A percentile compares a stretch with the other conserved stretches of the same genome.
These are phyloP conservation scores for Spiraea crenata DNA, from an alignment of 331 rosid species.

Conservation along the genomic window DNA sequence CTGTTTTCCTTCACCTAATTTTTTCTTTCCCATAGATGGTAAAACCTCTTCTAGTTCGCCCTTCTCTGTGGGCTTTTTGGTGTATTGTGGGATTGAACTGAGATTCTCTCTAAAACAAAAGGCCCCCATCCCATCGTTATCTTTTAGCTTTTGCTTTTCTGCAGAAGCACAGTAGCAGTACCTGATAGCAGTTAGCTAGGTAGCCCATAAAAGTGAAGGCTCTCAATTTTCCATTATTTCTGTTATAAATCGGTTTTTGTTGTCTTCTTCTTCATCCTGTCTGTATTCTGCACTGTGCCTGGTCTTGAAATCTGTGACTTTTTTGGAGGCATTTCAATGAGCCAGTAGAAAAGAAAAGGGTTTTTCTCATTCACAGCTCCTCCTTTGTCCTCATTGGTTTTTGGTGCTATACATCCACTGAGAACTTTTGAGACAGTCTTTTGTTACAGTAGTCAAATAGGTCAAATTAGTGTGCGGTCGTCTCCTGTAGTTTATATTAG, in stretches of 20 bases:
- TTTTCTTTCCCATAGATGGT: neutral
- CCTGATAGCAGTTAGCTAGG: constrained; percentile 2
- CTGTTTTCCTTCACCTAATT: neutral
- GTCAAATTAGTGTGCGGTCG: no score
- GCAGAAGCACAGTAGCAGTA: neutral
- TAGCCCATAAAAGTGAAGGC: constrained; percentile 8
- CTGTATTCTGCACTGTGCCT: constrained; percentile 12
- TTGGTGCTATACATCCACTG: constrained; percentile 6
- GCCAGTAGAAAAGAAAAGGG: constrained; percentile 24
- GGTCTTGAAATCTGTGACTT: constrained; percentile 51
- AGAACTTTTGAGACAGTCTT: no score
- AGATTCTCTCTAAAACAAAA: constrained; percentile 26
- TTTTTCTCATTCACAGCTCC: constrained; percentile 27
- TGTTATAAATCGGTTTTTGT: constrained; percentile 20
- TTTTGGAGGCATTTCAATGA: constrained; percentile 41
- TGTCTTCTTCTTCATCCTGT: constrained; percentile 37
- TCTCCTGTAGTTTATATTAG: no score
- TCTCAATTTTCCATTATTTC: neutral
- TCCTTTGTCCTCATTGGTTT: constrained; percentile 38
- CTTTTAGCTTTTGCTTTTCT: constrained; percentile 5
- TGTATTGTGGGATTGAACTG: constrained; percentile 19
- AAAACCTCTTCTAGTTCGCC: neutral
- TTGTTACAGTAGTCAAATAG: no score
- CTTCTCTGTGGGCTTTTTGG: constrained; percentile 24
- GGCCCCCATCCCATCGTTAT: constrained; percentile 19